These are phyloP conservation scores for Exophiala sp. DNA, from an alignment of 2,329 filamentous ascomycete species.

Conservation along the genomic window DNA sequence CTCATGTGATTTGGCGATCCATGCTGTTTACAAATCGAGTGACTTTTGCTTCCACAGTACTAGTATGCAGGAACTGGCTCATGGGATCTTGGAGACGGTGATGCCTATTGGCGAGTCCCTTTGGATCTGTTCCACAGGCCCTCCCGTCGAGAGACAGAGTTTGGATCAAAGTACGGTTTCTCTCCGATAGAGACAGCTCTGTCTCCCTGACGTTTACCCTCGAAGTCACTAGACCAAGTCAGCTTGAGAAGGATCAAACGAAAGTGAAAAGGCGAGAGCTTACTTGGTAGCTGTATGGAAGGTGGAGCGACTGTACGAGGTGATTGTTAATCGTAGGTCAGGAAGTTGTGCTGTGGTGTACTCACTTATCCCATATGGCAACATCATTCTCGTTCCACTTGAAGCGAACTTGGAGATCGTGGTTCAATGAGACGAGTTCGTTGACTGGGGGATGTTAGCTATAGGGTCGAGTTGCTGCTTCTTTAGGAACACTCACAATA, in stretches of 20 bases:
- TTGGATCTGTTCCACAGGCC: too few relatives aligned
- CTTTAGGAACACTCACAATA: slow-evolving; percentile 30
- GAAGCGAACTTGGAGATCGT: slow-evolving; percentile 39
- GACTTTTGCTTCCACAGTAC: too few relatives aligned
- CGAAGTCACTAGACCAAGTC: slow-evolving; percentile 37
- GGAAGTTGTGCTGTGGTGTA: too few relatives aligned
- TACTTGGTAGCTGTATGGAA: slow-evolving; percentile 50
- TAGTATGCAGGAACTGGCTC: too few relatives aligned
- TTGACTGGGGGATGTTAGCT: slow-evolving; percentile 8
- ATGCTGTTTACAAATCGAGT: too few relatives aligned
- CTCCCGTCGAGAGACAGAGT: slow-evolving; percentile 15
- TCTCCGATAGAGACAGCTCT: slow-evolving; percentile 51
- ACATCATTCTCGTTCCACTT: slow-evolving; percentile 42
- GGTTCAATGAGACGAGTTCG: slow-evolving; percentile 37
- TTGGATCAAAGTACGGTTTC: slow-evolving; percentile 49
- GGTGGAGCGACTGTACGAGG: slow-evolving; percentile 41
- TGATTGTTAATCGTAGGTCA: too few relatives aligned
- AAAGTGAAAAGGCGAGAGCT: too few relatives aligned
- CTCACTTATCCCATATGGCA: slow-evolving; percentile 53
- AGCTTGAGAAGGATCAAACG: too few relatives aligned
- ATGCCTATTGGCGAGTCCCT: too few relatives aligned
- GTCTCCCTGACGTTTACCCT: slow-evolving; percentile 46
- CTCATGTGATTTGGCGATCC: too few relatives aligned
- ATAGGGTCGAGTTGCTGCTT: too few relatives aligned
- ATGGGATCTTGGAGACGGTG: too few relatives aligned